Evolutionary conservation across 2,329 filamentous ascomycete genomes (phyloP), one percentile per base, ranked within the genome.

Genomic region (Calonectria pseudoreteaudii): DNA sequence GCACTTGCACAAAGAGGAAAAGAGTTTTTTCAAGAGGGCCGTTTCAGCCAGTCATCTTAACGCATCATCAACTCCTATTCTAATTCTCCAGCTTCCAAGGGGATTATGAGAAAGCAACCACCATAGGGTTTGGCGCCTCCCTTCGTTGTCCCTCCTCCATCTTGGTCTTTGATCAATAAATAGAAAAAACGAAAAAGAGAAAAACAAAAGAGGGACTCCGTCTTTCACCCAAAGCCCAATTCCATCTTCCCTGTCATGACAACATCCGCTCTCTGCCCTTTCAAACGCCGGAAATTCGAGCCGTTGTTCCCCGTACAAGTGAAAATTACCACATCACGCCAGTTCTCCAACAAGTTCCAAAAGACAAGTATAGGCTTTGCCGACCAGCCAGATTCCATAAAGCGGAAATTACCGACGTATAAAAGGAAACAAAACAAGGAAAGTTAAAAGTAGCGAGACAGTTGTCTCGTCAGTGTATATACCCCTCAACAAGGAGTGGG

Each of bases 51-150:
- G 36, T 75, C 71, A 52, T 76, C 66, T 77, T 76, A 73, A 74
- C 76, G 76, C 70, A 75, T 71, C 74, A 74, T 75, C 67, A 58
- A 72, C 76, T 76, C 73, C 73, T 74, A 70, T 72, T 80, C 76
- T 80, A 80, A 73, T 76, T 66, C 56, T 76, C 58, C 69, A 79
- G 60, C 60, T 26, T 26, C 47, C 65, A 62, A 64, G 49, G 16
- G 34, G 68, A 68, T 64, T 64, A 10, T 47, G 44, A 44, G 70
- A 74, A 38, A 62, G 31, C 58, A 65, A 49, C 69, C 65, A 64
- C 68, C 70, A 47, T 38, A 34, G 65, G 58, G 52, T 34, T 26
- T 26, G 30, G 66, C 56, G 14, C 56, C 52, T 23, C 34, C n/a
- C 47, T 71, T 64, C 56, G 62, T 53, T 73, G 66, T 64, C 71